Base-by-base conservation (phyloP, 1,284 basidiomycete species). In the Hemileia vastatrix region DNA sequence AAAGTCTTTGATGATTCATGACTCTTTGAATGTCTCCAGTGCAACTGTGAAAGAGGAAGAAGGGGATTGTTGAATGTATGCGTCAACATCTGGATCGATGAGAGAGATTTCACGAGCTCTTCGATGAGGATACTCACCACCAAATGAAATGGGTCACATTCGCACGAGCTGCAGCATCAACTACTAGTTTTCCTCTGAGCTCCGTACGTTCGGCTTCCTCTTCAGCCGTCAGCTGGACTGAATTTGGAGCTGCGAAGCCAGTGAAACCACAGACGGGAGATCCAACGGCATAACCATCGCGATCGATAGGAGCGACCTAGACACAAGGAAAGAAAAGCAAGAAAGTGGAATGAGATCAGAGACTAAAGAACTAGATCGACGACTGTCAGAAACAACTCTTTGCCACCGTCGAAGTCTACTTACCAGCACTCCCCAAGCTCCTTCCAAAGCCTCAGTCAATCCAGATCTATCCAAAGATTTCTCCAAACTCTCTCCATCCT, bases 161-260 rank as follows among this genome's bases (percentile, higher is more conserved):
- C 15, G 8, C 36, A 15, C 15, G 8, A 40, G 36, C 36, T 11
- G 36, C 36, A 40, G 36, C 36, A 15, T 40, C 36, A 15, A 40
- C 36, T 15, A 40, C 36, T 15, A 40, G 15, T 15, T 40, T 40
- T 15, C 36, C 36, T 40, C 36, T 65, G 6, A 71, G 54, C 44
- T 69, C 71, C 11, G 66, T 69, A 9, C 71, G 57, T 32, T 72
- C 70, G 1, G 69, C 70, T 53, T 72, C 70, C 24, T 72, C 71
- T 36, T 72, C 69, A 0, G 67, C 67, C 0, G 71, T 72, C 50
- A 72, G 57, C 32, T 63, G 47, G 0, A 52, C 11, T 27, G 27
- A 27, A 9, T 9, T 40, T 40, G 8, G 8, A 15, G 8, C 15
- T 15, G 36, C 8, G 36, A 15, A 40, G 8, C 36, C 36, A 40